These are phyloP conservation scores for Candida corydali DNA, from an alignment of 805 yeast genomes.

Conservation along the genomic window DNA sequence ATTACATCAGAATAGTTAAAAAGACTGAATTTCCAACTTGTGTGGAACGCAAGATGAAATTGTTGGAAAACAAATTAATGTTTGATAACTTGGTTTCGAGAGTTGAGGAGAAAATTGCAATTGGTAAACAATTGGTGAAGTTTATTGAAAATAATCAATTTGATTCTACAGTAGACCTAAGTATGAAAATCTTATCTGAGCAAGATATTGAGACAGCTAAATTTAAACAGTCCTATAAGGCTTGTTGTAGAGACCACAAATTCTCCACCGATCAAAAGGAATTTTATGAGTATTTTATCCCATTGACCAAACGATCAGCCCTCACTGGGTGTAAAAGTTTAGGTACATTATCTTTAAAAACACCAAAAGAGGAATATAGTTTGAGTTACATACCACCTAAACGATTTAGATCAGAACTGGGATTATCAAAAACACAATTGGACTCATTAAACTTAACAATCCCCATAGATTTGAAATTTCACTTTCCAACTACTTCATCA, in stretches of 20 bases:
- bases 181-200: constrained; percentile 9
- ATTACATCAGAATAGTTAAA: constrained; percentile 25
- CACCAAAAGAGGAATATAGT: constrained; percentile 16
- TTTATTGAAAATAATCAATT: constrained; percentile 10
- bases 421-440: neutral
- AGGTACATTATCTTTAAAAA: constrained; percentile 12
- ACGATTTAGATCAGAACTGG: constrained; percentile 11
- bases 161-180: constrained; percentile 10
- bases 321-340: constrained; percentile 12
- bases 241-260: constrained; percentile 9
- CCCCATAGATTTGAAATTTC: constrained; percentile 19
- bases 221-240: constrained; percentile 17
- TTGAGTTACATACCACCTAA: constrained; percentile 22
- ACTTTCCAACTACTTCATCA: constrained; percentile 1
- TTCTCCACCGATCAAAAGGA: constrained; percentile 4
- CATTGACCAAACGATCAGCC: constrained; percentile 11
- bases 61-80: constrained; percentile 17
- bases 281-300: constrained; percentile 11
- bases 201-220: constrained; percentile 17
- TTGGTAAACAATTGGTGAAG: constrained; percentile 18
- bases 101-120: constrained; percentile 24
- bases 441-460: constrained; percentile 23
- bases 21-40: constrained; percentile 11
- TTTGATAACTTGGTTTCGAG: constrained; percentile 21
- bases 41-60: constrained; percentile 14